These are phyloP conservation scores for Grosmannia huntii DNA, from an alignment of 2,329 filamentous ascomycete species.

Conservation along the genomic window DNA sequence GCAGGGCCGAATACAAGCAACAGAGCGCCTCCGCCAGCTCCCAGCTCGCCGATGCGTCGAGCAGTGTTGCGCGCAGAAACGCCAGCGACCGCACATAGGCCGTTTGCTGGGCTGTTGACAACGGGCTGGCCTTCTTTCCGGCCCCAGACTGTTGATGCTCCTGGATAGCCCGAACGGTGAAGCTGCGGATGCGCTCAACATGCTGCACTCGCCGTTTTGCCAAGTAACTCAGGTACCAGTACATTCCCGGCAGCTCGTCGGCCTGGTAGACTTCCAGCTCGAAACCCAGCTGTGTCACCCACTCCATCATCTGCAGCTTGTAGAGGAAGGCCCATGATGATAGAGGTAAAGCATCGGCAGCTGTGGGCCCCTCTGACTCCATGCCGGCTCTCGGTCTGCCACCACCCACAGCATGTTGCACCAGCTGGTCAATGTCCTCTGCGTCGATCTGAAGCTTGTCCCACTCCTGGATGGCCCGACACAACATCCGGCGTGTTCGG, in stretches of 20 bases:
- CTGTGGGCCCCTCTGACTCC: neutral
- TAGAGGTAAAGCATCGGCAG: conserved; percentile 46
- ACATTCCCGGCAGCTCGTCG: conserved; percentile 79
- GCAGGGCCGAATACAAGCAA: conserved; percentile 53
- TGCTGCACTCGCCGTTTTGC: conserved; percentile 56
- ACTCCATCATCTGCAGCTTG: conserved; percentile 80
- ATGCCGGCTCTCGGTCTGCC: conserved; percentile 24
- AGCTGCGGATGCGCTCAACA: conserved; percentile 58
- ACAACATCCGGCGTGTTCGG: conserved; percentile 77
- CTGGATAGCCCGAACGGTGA: conserved; percentile 32
- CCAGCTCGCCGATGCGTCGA: conserved; percentile 52
- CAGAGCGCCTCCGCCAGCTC: conserved; percentile 41
- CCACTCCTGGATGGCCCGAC: conserved; percentile 60
- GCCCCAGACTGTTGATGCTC: neutral
- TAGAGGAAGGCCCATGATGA: conserved; percentile 84
- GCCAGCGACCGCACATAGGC: conserved; percentile 36
- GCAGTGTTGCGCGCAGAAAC: conserved; percentile 45
- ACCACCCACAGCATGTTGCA: conserved; percentile 50
- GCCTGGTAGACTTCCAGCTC: conserved; percentile 82
- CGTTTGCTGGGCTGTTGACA: conserved; percentile 6
- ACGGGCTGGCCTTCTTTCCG: neutral
- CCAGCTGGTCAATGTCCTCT: conserved; percentile 59
- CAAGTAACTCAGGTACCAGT: conserved; percentile 74
- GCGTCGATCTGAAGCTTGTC: conserved; percentile 57
- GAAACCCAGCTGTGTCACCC: conserved; percentile 82